Percentiles rank a stretch among this genome's conserved stretches.
Conservation (phyloP, 768 basidiomycete species). For the Rhodotorula toruloides region DNA sequence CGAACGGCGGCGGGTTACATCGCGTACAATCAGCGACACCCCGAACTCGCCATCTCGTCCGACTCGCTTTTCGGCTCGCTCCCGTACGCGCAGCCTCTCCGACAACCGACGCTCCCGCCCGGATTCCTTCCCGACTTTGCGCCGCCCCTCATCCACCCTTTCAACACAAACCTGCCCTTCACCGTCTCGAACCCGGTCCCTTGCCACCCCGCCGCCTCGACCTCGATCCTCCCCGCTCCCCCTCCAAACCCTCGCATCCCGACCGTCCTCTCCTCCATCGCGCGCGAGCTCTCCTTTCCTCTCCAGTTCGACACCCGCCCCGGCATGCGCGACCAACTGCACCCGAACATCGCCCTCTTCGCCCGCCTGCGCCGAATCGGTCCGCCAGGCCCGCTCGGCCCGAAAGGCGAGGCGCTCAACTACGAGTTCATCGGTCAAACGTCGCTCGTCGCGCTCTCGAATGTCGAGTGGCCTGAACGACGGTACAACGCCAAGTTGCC, state of each 20-base stretch:
- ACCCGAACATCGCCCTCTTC: constrained; percentile 37
- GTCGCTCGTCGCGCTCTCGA: constrained; percentile 12
- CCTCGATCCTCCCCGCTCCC: constrained; percentile 12
- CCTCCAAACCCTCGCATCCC: constrained; percentile 27
- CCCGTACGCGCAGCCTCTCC: constrained; percentile 22
- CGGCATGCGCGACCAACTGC: not conserved
- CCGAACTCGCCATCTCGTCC: constrained; percentile 29
- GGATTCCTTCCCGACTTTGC: constrained; percentile 32
- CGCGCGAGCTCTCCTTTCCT: constrained; percentile 19
- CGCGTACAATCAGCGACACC: constrained; percentile 20
- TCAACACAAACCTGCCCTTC: constrained; percentile 33
- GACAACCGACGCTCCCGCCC: constrained; percentile 21
- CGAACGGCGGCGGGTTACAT: constrained; percentile 25
- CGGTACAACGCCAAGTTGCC: constrained; percentile 21
- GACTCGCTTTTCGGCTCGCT: constrained; percentile 33
- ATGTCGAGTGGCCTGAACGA: constrained; percentile 32
- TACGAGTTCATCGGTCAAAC: constrained; percentile 35
- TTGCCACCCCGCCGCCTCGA: constrained; percentile 9
- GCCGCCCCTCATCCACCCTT: constrained; percentile 16
- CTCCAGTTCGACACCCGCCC: constrained; percentile 27
- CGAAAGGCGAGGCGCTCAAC: constrained; percentile 36
- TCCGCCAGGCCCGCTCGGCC: constrained; percentile 40
- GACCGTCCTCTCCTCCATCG: constrained; percentile 1
- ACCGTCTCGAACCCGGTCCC: constrained; percentile 32
- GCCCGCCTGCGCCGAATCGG: constrained; percentile 38